Evolutionary conservation across 345 rosid genomes (phyloP).

Genomic region (Salix caprea): DNA sequence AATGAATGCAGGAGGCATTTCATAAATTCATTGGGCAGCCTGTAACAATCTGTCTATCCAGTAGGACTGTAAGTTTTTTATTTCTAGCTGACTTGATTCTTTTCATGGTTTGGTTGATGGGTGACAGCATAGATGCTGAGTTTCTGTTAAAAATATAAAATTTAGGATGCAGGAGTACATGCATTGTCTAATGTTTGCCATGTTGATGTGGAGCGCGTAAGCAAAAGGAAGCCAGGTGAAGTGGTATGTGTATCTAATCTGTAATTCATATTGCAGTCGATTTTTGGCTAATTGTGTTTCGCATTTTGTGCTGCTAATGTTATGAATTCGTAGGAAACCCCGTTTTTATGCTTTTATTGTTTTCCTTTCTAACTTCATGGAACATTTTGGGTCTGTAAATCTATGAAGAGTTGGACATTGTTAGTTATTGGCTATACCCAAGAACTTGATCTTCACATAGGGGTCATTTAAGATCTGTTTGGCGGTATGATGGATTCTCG

Average conservation of each 20-base stretch:
- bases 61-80: conserved; percentile 66
- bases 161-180: conserved; percentile 96
- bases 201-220: conserved; percentile 84
- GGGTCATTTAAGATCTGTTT: no score
- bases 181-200: conserved; percentile 92
- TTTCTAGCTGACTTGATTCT: no score
- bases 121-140: neutral
- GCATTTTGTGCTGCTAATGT: neutral
- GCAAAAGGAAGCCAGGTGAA: conserved; percentile 91
- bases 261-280: neutral
- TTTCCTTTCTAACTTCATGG: neutral
- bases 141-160: neutral
- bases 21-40: conserved; percentile 81
- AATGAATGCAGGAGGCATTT: conserved; percentile 64
- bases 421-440: neutral
- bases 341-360: neutral
- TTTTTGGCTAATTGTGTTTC: neutral
- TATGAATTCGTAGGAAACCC: neutral
- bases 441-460: no score
- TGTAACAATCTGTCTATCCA: conserved; percentile 65
- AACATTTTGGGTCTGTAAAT: neutral
- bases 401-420: neutral
- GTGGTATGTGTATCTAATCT: conserved; percentile 44
- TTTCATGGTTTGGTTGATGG: no score
- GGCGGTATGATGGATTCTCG: no score